Percentiles rank a stretch among this genome's conserved stretches.
These are phyloP conservation scores for Claviceps monticola DNA, from an alignment of 2,329 filamentous ascomycete genomes.

Conservation along the genomic window DNA sequence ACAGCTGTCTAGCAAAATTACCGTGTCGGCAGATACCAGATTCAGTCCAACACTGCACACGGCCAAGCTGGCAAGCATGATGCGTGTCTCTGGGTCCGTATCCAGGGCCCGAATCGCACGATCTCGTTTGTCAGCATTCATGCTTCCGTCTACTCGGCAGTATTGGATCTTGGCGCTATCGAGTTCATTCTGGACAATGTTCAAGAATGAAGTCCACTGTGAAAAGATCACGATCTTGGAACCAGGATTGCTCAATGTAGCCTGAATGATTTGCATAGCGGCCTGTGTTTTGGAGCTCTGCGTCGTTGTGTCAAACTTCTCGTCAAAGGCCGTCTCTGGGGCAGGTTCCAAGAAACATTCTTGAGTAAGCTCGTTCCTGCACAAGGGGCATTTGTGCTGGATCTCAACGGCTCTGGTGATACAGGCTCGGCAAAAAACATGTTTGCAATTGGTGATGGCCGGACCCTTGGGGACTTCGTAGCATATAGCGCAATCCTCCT, in stretches of 20 bases:
- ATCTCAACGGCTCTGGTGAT: conserved; percentile 60
- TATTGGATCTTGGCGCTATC: conserved; percentile 44
- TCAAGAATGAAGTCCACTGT: conserved; percentile 64
- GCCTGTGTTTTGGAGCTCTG: conserved; percentile 76
- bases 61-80: conserved; percentile 69
- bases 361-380: conserved; percentile 53
- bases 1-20: conserved; percentile 69
- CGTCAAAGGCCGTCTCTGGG: conserved; percentile 33
- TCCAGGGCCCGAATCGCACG: conserved; percentile 54
- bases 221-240: conserved; percentile 64
- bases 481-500: conserved; percentile 75
- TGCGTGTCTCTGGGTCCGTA: conserved; percentile 49
- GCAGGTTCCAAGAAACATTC: conserved; percentile 50
- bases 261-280: conserved; percentile 59
- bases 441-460: conserved; percentile 74
- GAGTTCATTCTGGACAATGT: conserved; percentile 58
- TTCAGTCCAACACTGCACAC: conserved; percentile 82
- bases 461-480: conserved; percentile 58
- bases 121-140: conserved; percentile 59
- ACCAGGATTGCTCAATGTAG: conserved; percentile 46
- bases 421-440: conserved; percentile 62
- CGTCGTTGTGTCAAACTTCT: conserved; percentile 45
- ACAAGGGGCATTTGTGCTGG: conserved; percentile 76
- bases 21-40: conserved; percentile 72
- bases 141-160: conserved; percentile 67